These are phyloP conservation scores for Russula earlei DNA, from an alignment of 768 basidiomycete genomes.

Conservation along the genomic window DNA sequence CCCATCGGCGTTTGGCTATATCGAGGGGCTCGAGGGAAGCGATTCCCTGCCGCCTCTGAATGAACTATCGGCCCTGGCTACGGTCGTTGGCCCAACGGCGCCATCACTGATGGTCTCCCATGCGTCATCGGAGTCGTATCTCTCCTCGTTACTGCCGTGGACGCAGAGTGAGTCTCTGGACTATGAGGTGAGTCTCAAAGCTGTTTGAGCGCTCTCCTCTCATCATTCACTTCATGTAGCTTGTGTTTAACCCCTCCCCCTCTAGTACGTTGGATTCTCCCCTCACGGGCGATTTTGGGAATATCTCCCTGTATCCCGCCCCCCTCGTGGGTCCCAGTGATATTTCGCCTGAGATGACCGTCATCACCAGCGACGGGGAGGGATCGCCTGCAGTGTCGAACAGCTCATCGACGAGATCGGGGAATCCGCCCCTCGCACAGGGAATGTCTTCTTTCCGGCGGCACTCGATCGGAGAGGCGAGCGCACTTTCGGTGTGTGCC, in stretches of 20 bases:
- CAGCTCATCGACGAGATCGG: background rate
- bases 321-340: too few species aligned
- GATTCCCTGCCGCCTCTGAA: background rate
- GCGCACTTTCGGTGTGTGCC: background rate
- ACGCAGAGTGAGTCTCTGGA: background rate
- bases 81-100: background rate
- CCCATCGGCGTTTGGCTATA: background rate
- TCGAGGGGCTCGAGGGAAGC: background rate
- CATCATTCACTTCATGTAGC: background rate
- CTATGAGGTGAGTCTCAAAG: background rate
- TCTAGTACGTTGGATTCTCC: background rate
- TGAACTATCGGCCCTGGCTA: background rate
- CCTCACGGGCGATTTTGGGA: background rate
- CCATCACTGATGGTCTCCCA: too few species aligned
- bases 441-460: background rate
- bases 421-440: background rate
- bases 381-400: background rate
- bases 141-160: background rate
- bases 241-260: background rate
- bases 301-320: background rate
- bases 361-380: background rate
- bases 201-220: background rate
- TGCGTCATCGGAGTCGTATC: background rate
- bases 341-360: background rate
- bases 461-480: background rate